Evolutionary conservation across 2,329 filamentous ascomycete species (phyloP).

Genomic region (Tothia fuscella): DNA sequence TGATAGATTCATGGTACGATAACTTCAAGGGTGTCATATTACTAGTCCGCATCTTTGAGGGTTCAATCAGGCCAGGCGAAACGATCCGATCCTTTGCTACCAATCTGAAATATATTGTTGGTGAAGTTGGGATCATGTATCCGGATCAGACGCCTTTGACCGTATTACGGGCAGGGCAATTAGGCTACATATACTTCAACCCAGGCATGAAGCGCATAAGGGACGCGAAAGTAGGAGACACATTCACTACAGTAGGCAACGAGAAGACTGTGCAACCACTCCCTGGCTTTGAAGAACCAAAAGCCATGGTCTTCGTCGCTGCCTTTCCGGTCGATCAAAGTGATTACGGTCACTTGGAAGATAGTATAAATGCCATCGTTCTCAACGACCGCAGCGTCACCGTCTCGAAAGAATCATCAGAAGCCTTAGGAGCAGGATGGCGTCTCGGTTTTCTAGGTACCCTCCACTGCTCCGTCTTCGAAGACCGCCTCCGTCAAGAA

Average conservation of each 20-base stretch:
- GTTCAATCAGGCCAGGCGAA: slow-evolving; percentile 70
- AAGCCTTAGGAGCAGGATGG: slow-evolving; percentile 89
- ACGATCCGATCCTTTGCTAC: slow-evolving; percentile 81
- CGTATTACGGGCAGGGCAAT: slow-evolving; percentile 75
- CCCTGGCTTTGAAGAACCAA: slow-evolving; percentile 91
- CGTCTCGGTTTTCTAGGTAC: slow-evolving; percentile 92
- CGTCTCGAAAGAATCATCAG: slow-evolving; percentile 84
- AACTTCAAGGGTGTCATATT: slow-evolving; percentile 89
- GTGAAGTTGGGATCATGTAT: slow-evolving; percentile 95
- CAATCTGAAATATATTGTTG: slow-evolving; percentile 78
- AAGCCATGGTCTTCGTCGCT: slow-evolving; percentile 97
- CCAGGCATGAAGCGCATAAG: slow-evolving; percentile 96
- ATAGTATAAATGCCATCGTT: slow-evolving; percentile 86
- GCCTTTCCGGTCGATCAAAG: slow-evolving; percentile 88
- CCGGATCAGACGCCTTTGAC: slow-evolving; percentile 74
- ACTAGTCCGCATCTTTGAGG: slow-evolving; percentile 84
- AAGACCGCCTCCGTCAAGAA: slow-evolving; percentile 87
- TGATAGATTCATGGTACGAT: slow-evolving; percentile 98
- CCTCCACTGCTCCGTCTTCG: slow-evolving; percentile 96
- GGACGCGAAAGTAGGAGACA: slow-evolving; percentile 93
- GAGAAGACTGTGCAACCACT: slow-evolving; percentile 68
- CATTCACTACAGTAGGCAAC: slow-evolving; percentile 70
- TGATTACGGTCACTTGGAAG: slow-evolving; percentile 76
- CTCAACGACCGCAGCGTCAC: slow-evolving; percentile 94
- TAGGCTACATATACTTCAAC: slow-evolving; percentile 95